phyloP scores from a whole-genome alignment of 2,329 filamentous ascomycete genomes.

The Epichloe scottii region DNA sequence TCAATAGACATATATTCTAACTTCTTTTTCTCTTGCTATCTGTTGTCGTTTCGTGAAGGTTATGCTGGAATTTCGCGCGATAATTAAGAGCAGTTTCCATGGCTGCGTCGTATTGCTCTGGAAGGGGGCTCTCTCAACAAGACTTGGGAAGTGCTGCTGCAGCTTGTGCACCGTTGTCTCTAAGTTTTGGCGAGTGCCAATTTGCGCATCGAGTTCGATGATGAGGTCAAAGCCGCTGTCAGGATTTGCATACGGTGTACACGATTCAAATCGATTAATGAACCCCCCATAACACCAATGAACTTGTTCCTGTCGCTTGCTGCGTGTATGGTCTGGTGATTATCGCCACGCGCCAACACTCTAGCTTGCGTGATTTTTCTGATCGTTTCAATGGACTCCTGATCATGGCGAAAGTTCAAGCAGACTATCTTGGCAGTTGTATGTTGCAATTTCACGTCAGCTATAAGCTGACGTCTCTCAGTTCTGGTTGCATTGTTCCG shows the following conservation, averaged over 20 bases:
- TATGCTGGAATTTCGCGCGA: constrained; percentile 61
- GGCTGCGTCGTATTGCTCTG: constrained; percentile 66
- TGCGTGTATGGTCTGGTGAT: constrained; percentile 95
- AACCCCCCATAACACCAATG: constrained; percentile 87
- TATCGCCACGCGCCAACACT: constrained; percentile 78
- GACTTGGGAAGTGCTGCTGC: constrained; percentile 62
- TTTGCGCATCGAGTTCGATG: constrained; percentile 70
- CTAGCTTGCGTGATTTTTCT: constrained; percentile 63
- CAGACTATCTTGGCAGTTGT: constrained; percentile 63
- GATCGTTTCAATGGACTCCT: constrained; percentile 62
- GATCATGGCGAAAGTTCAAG: constrained; percentile 75
- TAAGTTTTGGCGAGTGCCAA: constrained; percentile 72
- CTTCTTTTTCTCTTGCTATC: constrained; percentile 29
- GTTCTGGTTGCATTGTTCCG: constrained; percentile 86
- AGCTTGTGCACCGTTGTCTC: constrained; percentile 64
- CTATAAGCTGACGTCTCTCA: constrained; percentile 78
- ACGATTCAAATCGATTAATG: constrained; percentile 69
- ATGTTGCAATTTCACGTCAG: constrained; percentile 55
- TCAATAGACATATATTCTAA: constrained; percentile 46
- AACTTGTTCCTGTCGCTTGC: constrained; percentile 62
- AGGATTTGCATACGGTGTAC: constrained; percentile 53
- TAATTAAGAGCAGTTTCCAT: constrained; percentile 67
- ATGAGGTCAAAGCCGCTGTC: constrained; percentile 74
- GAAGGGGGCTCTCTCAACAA: constrained; percentile 56
- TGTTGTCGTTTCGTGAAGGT: constrained; percentile 43